phyloP scores from a whole-genome alignment of 805 yeast species.

The Metschnikowia orientalis region DNA sequence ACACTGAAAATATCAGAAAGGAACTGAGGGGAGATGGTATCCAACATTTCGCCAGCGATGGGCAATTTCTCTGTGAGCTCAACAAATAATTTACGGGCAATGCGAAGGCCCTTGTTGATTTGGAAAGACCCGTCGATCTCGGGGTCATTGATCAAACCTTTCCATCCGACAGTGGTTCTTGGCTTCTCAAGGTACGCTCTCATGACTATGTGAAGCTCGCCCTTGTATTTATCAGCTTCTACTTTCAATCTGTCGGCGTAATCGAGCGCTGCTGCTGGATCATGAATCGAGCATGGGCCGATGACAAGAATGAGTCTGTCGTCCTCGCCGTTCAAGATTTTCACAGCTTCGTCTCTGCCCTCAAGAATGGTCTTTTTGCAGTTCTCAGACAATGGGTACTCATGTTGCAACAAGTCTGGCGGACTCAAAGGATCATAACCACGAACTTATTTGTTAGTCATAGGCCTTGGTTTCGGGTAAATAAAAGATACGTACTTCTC shows the following conservation, averaged over 20 bases:
- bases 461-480: not conserved
- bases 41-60: constrained; percentile 96
- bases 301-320: constrained; percentile 85
- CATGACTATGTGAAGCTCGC: constrained; percentile 83
- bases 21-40: constrained; percentile 95
- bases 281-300: constrained; percentile 98
- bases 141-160: constrained; percentile 96
- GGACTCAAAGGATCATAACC: constrained; percentile 95
- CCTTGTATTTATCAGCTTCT: constrained; percentile 64
- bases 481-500: constrained; percentile 43
- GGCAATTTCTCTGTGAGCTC: constrained; percentile 78
- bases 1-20: constrained; percentile 84
- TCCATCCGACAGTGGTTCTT: constrained; percentile 99
- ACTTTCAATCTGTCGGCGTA: constrained; percentile 69
- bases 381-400: constrained; percentile 60
- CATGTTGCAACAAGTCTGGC: constrained; percentile 86
- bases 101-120: constrained; percentile 89
- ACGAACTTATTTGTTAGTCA: constrained; percentile 34
- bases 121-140: constrained; percentile 88
- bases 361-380: constrained; percentile 60
- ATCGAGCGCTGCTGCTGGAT: constrained; percentile 81
- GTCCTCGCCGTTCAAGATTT: constrained; percentile 67
- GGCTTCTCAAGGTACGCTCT: constrained; percentile 98
- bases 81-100: constrained; percentile 79
- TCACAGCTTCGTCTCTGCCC: constrained; percentile 77